Conservation (phyloP, 139 green algal genomes). For the Micractinium conductrix region DNA sequence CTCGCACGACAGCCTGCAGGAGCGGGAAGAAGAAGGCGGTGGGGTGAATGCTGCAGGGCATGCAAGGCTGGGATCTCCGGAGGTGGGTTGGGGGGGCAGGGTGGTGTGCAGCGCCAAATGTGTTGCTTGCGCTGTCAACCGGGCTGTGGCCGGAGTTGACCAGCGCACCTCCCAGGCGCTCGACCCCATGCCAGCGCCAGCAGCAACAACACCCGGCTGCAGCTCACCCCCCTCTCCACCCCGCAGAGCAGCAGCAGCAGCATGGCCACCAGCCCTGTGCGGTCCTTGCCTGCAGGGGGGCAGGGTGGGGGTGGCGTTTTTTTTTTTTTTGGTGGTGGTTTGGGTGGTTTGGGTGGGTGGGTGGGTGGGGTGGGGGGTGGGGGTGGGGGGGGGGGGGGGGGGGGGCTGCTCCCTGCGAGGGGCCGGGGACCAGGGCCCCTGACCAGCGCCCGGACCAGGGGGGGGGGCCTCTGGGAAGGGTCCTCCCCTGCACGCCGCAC, state of each 20-base stretch:
- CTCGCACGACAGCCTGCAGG: slow-evolving; percentile 47
- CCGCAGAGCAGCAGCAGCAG: slow-evolving; percentile 59
- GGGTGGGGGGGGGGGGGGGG: too few relatives aligned
- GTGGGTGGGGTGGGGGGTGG: too few relatives aligned
- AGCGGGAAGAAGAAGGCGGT: too few relatives aligned
- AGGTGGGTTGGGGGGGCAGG: not conserved
- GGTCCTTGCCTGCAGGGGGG: slow-evolving; percentile 54
- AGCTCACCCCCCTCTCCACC: slow-evolving; percentile 30
- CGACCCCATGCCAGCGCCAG: not conserved
- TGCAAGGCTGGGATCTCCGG: not conserved
- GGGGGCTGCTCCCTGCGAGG: too few relatives aligned
- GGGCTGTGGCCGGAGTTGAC: too few relatives aligned
- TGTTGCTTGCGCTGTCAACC: not conserved
- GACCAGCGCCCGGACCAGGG: too few relatives aligned
- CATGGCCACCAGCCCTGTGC: slow-evolving; percentile 61
- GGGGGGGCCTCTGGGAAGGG: too few relatives aligned
- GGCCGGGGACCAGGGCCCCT: too few relatives aligned
- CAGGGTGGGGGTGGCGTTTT: not conserved
- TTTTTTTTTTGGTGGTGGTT: too few relatives aligned
- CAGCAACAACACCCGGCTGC: not conserved
- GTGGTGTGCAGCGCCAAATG: not conserved
- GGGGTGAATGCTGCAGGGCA: not conserved
- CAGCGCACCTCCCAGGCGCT: too few relatives aligned
- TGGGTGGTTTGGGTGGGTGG: too few relatives aligned
- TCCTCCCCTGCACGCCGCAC: not conserved